Conservation (phyloP, 495 filamentous ascomycete genomes). For the Apiosordaria backusii region DNA sequence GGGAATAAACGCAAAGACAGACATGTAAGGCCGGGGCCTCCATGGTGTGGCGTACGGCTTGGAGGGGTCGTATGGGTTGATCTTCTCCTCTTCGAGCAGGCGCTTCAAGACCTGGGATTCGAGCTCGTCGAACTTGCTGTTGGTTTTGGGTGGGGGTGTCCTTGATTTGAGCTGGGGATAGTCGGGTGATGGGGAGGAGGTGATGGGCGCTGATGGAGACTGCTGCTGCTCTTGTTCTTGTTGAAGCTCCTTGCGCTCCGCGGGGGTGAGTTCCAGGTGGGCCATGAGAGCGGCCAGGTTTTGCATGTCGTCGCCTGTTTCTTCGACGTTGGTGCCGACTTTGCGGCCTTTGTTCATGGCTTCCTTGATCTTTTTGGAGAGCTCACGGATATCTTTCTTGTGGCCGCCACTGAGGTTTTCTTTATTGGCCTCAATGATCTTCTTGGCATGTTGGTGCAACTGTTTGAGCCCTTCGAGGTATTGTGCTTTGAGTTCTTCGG, state of each 20-base stretch:
- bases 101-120: constrained; percentile 15
- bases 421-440: constrained; percentile 20
- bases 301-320: constrained; percentile 10
- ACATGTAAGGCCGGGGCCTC: constrained; percentile 82
- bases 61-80: constrained; percentile 68
- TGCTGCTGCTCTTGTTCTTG: constrained; percentile 26
- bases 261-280: constrained; percentile 15
- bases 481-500: constrained; percentile 29
- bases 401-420: constrained; percentile 26
- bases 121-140: background rate
- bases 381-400: constrained; percentile 37
- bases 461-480: constrained; percentile 26
- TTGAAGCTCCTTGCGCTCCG: constrained; percentile 5
- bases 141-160: background rate
- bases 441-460: constrained; percentile 25
- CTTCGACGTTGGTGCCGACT: constrained; percentile 10
- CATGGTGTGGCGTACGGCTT: constrained; percentile 93
- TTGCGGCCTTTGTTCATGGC: constrained; percentile 23
- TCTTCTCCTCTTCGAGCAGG: constrained; percentile 38
- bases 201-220: constrained; percentile 36
- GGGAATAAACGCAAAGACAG: constrained; percentile 89
- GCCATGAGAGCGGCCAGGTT: constrained; percentile 33
- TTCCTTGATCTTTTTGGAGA: constrained; percentile 30
- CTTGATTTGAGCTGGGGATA: background rate
- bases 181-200: background rate